A percentile compares a stretch with the other conserved stretches of the same genome.
Evolutionary conservation across 1,284 basidiomycete species (phyloP).

Genomic region (Polyporus tsugae): DNA sequence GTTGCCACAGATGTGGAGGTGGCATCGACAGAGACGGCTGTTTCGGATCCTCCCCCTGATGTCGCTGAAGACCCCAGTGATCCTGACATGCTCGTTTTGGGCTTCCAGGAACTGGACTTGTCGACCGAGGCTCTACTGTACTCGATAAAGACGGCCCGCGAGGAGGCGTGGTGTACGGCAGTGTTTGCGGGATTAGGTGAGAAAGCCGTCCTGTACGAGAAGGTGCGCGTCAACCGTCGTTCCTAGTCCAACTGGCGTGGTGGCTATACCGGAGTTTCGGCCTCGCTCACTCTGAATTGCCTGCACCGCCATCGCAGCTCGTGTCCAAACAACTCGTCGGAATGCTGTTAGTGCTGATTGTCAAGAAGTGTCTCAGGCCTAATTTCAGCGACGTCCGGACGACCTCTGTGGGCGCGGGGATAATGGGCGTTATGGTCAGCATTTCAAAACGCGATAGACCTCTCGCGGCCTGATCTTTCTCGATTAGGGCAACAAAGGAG

Average conservation of each 20-base stretch:
- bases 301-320: constrained; percentile 52
- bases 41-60: constrained; percentile 15
- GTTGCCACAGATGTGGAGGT: constrained; percentile 12
- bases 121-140: constrained; percentile 80
- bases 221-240: constrained; percentile 50
- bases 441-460: not conserved
- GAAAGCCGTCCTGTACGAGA: constrained; percentile 66
- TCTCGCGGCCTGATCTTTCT: not conserved
- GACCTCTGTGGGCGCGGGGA: constrained; percentile 66
- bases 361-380: constrained; percentile 57
- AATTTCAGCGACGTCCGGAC: constrained; percentile 63
- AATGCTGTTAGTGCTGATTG: constrained; percentile 73
- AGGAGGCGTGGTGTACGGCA: constrained; percentile 74
- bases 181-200: constrained; percentile 75
- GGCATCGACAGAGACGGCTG: constrained; percentile 14
- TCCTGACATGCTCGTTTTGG: constrained; percentile 74
- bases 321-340: constrained; percentile 80
- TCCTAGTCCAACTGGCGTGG: constrained; percentile 10
- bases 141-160: constrained; percentile 62
- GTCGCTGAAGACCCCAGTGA: constrained; percentile 45
- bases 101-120: constrained; percentile 80
- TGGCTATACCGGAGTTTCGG: constrained; percentile 14
- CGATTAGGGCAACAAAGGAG: constrained; percentile 79
- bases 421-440: constrained; percentile 77
- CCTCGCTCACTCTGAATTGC: constrained; percentile 10